Percentiles rank a stretch among this genome's conserved stretches.
Evolutionary conservation across 371 early-diverging fungal genomes (phyloP).

Genomic region (Mucor velutinosus): DNA sequence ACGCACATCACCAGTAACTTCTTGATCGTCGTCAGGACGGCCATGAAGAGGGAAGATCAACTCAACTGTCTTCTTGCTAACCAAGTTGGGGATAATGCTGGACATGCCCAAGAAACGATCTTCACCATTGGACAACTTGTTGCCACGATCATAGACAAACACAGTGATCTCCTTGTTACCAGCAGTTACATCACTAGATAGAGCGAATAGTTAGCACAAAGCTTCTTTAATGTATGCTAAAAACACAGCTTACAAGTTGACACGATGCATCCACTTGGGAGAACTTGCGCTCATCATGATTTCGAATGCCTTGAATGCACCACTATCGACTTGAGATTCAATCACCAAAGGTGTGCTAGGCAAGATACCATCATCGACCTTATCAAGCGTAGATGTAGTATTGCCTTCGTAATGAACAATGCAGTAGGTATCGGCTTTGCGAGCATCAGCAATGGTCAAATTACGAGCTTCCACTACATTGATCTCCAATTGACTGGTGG

Average conservation of each 20-base stretch:
- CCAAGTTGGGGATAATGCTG: constrained; percentile 56
- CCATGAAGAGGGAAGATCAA: constrained; percentile 64
- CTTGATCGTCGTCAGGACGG: constrained; percentile 37
- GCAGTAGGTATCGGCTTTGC: constrained; percentile 49
- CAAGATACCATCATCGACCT: constrained; percentile 16
- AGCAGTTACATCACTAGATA: constrained; percentile 61
- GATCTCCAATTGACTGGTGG: constrained; percentile 29
- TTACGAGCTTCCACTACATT: constrained; percentile 53
- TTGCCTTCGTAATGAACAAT: constrained; percentile 53
- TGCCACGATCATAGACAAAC: constrained; percentile 66
- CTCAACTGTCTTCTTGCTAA: constrained; percentile 64
- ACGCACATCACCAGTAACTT: constrained; percentile 68
- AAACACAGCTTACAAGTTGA: constrained; percentile 62
- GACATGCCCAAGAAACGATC: constrained; percentile 69
- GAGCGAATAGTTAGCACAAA: not conserved
- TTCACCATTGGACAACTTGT: constrained; percentile 39
- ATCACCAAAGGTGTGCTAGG: not conserved
- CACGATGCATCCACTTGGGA: constrained; percentile 70
- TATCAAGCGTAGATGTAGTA: constrained; percentile 41
- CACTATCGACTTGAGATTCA: constrained; percentile 14
- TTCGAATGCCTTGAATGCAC: constrained; percentile 30
- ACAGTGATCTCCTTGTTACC: constrained; percentile 65
- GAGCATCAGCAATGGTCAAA: constrained; percentile 41
- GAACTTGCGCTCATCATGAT: constrained; percentile 47
- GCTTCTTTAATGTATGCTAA: not conserved